These are phyloP conservation scores for Stenocarpella maydis DNA, from an alignment of 2,329 filamentous ascomycete genomes.

Conservation along the genomic window DNA sequence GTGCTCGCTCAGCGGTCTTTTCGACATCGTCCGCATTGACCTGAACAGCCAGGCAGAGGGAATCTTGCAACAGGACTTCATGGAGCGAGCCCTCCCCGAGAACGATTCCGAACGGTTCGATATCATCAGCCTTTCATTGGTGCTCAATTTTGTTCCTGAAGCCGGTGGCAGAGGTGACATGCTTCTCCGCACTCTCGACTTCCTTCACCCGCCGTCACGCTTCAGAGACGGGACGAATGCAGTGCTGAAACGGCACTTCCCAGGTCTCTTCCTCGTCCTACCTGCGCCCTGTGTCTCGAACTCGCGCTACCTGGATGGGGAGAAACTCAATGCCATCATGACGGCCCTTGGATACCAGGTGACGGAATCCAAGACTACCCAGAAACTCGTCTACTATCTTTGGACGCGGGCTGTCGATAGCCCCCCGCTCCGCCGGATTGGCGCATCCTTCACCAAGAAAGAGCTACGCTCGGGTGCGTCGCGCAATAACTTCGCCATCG, in stretches of 20 bases:
- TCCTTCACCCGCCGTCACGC: slow-evolving; percentile 59
- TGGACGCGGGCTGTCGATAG: slow-evolving; percentile 64
- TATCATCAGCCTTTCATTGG: slow-evolving; percentile 88
- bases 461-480: slow-evolving; percentile 77
- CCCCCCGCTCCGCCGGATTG: slow-evolving; percentile 35
- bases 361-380: slow-evolving; percentile 73
- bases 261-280: slow-evolving; percentile 86
- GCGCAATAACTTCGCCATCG: slow-evolving; percentile 91
- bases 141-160: slow-evolving; percentile 93
- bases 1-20: slow-evolving; percentile 75
- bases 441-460: slow-evolving; percentile 69
- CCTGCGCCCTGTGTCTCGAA: slow-evolving; percentile 89
- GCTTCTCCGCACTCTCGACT: slow-evolving; percentile 78
- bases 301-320: slow-evolving; percentile 85
- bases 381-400: slow-evolving; percentile 89
- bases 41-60: slow-evolving; percentile 83
- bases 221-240: slow-evolving; percentile 30
- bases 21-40: slow-evolving; percentile 86
- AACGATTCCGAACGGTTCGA: slow-evolving; percentile 75
- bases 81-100: slow-evolving; percentile 80
- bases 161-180: slow-evolving; percentile 80
- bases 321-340: slow-evolving; percentile 77
- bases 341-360: slow-evolving; percentile 74
- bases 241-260: slow-evolving; percentile 52
- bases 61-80: slow-evolving; percentile 92